Conservation (phyloP, 169 alveolate genomes). For the Eimeria falciformis region DNA sequence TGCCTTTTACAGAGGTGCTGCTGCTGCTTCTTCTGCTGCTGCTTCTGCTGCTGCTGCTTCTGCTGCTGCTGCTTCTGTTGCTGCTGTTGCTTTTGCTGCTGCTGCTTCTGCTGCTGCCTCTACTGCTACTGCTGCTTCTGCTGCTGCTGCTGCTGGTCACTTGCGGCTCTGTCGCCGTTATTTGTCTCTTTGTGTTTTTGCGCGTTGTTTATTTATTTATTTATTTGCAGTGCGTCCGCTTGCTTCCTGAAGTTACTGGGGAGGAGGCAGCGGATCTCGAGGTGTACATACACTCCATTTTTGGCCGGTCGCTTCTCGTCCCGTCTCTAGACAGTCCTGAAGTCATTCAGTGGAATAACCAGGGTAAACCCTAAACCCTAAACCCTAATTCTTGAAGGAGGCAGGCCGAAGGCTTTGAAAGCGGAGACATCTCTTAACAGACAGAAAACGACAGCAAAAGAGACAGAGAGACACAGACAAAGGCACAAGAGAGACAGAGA, state of each 20-base stretch:
- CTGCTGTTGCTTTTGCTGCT: not conserved
- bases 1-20: conserved; percentile 9
- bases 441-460: too few species aligned
- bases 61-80: not conserved
- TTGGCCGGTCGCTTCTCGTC: conserved; percentile 25
- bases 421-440: too few species aligned
- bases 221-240: not conserved
- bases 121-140: not conserved
- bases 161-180: not conserved
- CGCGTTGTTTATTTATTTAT: not conserved
- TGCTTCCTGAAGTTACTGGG: conserved; percentile 11
- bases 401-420: too few species aligned
- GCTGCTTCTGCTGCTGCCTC: not conserved
- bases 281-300: conserved; percentile 21
- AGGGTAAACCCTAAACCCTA: conserved; percentile 1
- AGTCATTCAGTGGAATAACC: not conserved
- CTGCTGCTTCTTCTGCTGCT: too few species aligned
- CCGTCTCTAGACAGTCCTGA: conserved; percentile 45
- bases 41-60: not conserved
- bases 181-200: not conserved
- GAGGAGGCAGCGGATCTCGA: conserved; percentile 10
- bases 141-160: not conserved
- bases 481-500: too few species aligned
- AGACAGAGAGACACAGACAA: too few species aligned
- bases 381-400: not conserved